A percentile compares a stretch with the other conserved stretches of the same genome.
Conservation (phyloP, 2,329 filamentous ascomycete genomes). For the Didymella sp. region DNA sequence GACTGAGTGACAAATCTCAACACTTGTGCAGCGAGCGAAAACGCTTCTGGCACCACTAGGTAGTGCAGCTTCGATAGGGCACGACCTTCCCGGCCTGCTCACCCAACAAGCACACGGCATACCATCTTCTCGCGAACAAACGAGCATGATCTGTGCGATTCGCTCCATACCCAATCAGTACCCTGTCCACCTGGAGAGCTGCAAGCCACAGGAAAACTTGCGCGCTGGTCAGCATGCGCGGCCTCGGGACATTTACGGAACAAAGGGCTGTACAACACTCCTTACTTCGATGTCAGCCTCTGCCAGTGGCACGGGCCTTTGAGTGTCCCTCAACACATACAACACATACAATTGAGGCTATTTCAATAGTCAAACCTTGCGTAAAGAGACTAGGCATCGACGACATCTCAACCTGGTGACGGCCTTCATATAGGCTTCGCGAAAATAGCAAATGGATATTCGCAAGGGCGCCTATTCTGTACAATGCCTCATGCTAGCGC, state of each 20-base stretch:
- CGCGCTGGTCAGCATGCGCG: not conserved
- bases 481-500: not conserved
- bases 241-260: not conserved
- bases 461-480: not conserved
- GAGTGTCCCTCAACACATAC: not conserved
- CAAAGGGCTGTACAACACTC: not conserved
- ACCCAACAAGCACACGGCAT: not conserved
- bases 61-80: not conserved
- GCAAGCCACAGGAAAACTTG: not conserved
- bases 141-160: not conserved
- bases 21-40: not conserved
- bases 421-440: not conserved
- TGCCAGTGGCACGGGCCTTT: not conserved
- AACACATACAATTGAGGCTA: not conserved
- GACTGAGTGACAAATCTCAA: no score
- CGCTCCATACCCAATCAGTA: not conserved
- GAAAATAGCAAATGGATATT: not conserved
- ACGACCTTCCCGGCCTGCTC: not conserved
- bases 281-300: not conserved
- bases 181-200: not conserved
- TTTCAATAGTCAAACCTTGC: not conserved
- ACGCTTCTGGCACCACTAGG: not conserved
- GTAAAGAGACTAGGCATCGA: not conserved
- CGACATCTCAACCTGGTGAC: not conserved
- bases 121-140: not conserved